phyloP scores from a whole-genome alignment of 805 yeast species.

The Ogataea angusta region DNA sequence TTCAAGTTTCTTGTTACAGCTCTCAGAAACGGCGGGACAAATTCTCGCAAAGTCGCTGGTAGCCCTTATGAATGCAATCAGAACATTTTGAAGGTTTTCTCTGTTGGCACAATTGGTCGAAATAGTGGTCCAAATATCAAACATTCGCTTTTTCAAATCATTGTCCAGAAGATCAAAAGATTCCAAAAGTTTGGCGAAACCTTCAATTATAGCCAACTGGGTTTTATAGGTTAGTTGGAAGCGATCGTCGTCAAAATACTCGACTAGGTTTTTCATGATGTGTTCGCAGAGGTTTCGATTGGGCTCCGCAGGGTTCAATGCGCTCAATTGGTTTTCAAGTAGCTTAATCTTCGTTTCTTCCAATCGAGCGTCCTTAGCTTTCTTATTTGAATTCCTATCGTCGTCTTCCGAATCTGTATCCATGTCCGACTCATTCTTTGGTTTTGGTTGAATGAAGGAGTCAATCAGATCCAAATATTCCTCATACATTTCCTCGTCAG shows the following conservation, averaged over 20 bases:
- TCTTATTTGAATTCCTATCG: conserved; percentile 17
- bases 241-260: conserved; percentile 18
- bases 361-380: conserved; percentile 17
- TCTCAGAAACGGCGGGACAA: conserved; percentile 41
- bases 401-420: conserved; percentile 38
- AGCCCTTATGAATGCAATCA: conserved; percentile 42
- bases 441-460: conserved; percentile 12
- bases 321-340: conserved; percentile 12
- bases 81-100: conserved; percentile 50
- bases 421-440: conserved; percentile 35
- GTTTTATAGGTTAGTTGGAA: conserved; percentile 18
- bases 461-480: conserved; percentile 37
- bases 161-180: not conserved
- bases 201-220: conserved; percentile 11
- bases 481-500: conserved; percentile 34
- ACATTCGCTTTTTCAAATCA: conserved; percentile 11
- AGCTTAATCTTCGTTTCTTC: conserved; percentile 19
- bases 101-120: conserved; percentile 15
- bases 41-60: conserved; percentile 13
- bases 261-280: conserved; percentile 34
- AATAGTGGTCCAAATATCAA: conserved; percentile 15
- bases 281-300: conserved; percentile 37
- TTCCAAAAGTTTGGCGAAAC: conserved; percentile 4
- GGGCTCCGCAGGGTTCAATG: conserved; percentile 47
- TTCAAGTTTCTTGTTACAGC: conserved; percentile 37